Evolutionary conservation across 208 protist genomes (phyloP).

Genomic region (Leptomonas seymouri): DNA sequence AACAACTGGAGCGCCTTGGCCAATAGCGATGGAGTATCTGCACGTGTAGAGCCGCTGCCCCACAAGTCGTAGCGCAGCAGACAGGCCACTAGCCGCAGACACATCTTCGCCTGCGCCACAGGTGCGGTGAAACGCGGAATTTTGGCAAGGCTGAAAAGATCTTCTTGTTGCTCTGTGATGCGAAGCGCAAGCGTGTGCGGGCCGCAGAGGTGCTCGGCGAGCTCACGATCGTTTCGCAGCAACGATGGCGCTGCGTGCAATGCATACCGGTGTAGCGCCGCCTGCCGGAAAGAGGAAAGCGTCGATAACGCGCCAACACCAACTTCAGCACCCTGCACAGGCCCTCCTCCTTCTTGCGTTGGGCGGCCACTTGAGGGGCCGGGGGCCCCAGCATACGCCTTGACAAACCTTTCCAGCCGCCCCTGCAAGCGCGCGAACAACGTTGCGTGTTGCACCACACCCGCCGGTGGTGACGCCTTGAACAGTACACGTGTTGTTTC

Average conservation of each 20-base stretch:
- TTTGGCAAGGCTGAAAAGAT: slow-evolving; percentile 9
- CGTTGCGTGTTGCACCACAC: background rate
- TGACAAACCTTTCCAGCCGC: background rate
- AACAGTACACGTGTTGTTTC: slow-evolving; percentile 1
- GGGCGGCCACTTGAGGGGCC: background rate
- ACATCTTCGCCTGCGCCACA: slow-evolving; percentile 9
- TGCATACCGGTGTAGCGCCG: slow-evolving; percentile 19
- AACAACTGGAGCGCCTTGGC: slow-evolving; percentile 14
- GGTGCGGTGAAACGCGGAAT: slow-evolving; percentile 13
- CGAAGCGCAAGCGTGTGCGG: slow-evolving; percentile 21
- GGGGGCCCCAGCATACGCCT: slow-evolving; percentile 9
- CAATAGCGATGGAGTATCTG: slow-evolving; percentile 6
- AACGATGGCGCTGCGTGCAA: slow-evolving; percentile 21
- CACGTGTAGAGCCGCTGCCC: slow-evolving; percentile 2
- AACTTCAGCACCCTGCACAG: background rate
- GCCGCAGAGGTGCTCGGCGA: slow-evolving; percentile 16
- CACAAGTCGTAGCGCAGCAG: slow-evolving; percentile 32
- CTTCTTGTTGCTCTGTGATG: background rate
- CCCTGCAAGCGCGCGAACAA: background rate
- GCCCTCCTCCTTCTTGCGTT: background rate
- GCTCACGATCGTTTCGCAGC: slow-evolving; percentile 18
- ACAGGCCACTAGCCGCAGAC: slow-evolving; percentile 26
- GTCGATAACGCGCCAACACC: background rate
- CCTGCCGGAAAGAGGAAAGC: background rate
- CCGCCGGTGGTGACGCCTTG: background rate